Percentiles rank a stretch among this genome's conserved stretches.
phyloP scores from a whole-genome alignment of 2,329 filamentous ascomycete species.

The Albifimbria verrucaria region DNA sequence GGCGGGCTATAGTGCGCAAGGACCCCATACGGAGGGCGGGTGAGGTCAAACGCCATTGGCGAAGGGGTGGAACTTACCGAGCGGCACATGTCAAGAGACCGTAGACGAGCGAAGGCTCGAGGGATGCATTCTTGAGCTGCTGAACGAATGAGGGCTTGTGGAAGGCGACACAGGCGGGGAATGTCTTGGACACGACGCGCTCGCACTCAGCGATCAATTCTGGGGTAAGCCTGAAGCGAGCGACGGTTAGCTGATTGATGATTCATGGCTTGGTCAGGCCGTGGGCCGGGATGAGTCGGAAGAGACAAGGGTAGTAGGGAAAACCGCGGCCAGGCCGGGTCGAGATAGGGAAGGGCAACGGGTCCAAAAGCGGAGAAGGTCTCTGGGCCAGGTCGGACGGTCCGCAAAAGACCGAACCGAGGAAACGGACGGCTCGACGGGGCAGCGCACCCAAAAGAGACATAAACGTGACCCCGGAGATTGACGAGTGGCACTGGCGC shows the following conservation, averaged over 20 bases:
- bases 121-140: conserved; percentile 53
- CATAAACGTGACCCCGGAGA: neutral
- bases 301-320: no score
- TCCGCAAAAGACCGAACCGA: neutral
- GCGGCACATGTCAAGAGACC: conserved; percentile 56
- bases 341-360: neutral
- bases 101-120: conserved; percentile 56
- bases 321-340: no score
- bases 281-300: neutral
- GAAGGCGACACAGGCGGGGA: conserved; percentile 60
- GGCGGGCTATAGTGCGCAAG: no score
- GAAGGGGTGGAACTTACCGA: conserved; percentile 42
- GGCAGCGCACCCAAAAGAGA: neutral
- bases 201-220: conserved; percentile 58
- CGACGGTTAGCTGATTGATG: no score
- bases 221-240: conserved; percentile 43
- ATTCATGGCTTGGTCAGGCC: no score
- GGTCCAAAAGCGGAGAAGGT: neutral
- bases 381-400: neutral
- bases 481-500: neutral
- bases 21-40: neutral
- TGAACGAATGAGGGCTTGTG: conserved; percentile 61
- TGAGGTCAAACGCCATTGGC: neutral
- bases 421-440: neutral
- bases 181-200: conserved; percentile 57